Base-by-base conservation (phyloP, 2,329 filamentous ascomycete genomes). In the Colletotrichum cereale region DNA sequence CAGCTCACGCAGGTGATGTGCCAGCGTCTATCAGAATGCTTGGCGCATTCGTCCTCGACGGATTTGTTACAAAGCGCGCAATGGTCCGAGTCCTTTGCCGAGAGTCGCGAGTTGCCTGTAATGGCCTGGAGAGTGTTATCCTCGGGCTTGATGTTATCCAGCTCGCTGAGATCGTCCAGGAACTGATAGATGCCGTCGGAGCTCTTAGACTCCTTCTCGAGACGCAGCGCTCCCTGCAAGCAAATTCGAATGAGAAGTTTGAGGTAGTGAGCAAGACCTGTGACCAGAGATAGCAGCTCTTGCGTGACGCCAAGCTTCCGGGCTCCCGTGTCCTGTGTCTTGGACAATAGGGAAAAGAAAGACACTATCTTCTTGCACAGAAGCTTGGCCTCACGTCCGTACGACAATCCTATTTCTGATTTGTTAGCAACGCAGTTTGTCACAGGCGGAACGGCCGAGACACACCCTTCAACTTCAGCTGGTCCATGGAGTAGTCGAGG, bases 341-440 rank as follows among this genome's bases (percentile, higher is more conserved):
- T 97, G 7, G 96, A 97, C 11, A 99, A 87, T 24, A 99, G 86
- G 16, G 95, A 95, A 81, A 99, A 99, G 85, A 99, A 99, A 34
- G 96, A 94, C 7, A 99, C 96, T 66, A 99, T 97, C 82, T 99
- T 99, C 83, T 99, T 99, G 86, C 96, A 99, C n/a, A 99, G 89
- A 62, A 99, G 87, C 82, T 99, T 99, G n/a, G 96, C 93, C 84
- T 99, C 96, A 77, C 96, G 91, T 24, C 93, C 93, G 79, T 98
- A 99, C 12, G 95, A 94, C 73, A 99, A 87, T 73, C 93, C 95
- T 93, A 79, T 40, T 73, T 31, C 34, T 52, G 50, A 21, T 21
- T 26, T 48, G 67, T 72, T 57, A 69, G 70, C 24, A 64, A 64
- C 31, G 24, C 34, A 14, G 67, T 21, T 24, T 7, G 4, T 61